Conservation (phyloP, 306 rosid genomes). For the Alnus glutinosa region DNA sequence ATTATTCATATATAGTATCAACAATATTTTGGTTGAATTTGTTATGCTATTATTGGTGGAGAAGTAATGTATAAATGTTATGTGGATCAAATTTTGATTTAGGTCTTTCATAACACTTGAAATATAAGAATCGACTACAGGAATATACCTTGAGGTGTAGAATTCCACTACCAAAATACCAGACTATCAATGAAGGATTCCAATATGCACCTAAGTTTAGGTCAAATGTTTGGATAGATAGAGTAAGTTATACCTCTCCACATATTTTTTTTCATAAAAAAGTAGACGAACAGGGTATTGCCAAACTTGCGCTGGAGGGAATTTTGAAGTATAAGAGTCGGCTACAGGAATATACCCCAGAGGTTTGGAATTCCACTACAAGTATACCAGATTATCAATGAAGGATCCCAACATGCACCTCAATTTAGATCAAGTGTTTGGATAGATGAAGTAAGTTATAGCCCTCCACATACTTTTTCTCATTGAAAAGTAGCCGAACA, state of each 20-base stretch:
- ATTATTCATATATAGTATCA: not conserved
- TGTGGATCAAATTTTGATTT: not conserved
- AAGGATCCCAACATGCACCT: too few relatives aligned
- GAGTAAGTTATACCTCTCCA: slow-evolving; percentile 27
- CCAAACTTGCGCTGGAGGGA: slow-evolving; percentile 41
- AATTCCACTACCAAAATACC: slow-evolving; percentile 34
- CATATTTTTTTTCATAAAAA: slow-evolving; percentile 27
- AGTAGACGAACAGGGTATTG: slow-evolving; percentile 57
- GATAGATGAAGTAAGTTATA: too few relatives aligned
- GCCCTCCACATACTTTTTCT: too few relatives aligned
- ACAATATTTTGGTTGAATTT: not conserved
- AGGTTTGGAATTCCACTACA: too few relatives aligned
- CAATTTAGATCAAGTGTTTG: too few relatives aligned
- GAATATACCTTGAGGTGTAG: slow-evolving; percentile 29
- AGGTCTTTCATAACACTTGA: slow-evolving; percentile 13
- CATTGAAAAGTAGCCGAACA: too few relatives aligned
- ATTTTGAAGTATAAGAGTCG: too few relatives aligned
- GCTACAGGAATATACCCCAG: too few relatives aligned
- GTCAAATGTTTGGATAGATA: slow-evolving; percentile 45
- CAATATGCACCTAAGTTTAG: slow-evolving; percentile 30
- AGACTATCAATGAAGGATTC: slow-evolving; percentile 42
- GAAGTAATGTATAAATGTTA: not conserved
- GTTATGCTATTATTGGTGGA: not conserved
- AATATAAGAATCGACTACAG: slow-evolving; percentile 38
- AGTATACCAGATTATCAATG: too few relatives aligned